A percentile compares a stretch with the other conserved stretches of the same genome.
Conservation (phyloP, 2,329 filamentous ascomycete species). For the Diaporthe amygdali region DNA sequence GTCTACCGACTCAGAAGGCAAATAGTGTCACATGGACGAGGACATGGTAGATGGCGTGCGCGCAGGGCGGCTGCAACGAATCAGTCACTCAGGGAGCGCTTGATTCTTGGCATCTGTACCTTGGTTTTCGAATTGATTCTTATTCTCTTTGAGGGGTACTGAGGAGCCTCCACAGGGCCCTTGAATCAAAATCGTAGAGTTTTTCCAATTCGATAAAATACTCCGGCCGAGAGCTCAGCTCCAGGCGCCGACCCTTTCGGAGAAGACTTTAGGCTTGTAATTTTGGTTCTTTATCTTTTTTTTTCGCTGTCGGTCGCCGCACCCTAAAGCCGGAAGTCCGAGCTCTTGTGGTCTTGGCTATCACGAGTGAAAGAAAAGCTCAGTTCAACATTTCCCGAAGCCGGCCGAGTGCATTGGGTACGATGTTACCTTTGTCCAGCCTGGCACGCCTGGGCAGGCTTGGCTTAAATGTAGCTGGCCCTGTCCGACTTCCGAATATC, state of each 20-base stretch:
- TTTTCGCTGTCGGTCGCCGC: not conserved
- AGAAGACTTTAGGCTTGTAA: not conserved
- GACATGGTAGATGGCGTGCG: not conserved
- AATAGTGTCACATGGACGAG: not conserved
- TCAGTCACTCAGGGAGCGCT: not conserved
- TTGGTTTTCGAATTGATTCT: constrained; percentile 7
- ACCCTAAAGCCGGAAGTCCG: not conserved
- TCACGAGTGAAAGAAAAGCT: not conserved
- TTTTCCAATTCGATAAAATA: constrained; percentile 4
- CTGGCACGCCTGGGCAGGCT: not conserved
- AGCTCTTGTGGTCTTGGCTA: not conserved
- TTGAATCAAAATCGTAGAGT: not conserved
- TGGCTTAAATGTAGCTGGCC: not conserved
- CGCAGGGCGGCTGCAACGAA: not conserved
- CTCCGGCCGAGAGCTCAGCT: not conserved
- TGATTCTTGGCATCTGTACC: constrained; percentile 5
- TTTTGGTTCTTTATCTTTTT: not conserved
- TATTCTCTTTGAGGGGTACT: not conserved
- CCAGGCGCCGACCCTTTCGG: constrained; percentile 1
- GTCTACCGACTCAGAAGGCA: not conserved
- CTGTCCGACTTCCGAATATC: constrained; percentile 3
- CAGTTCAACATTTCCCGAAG: not conserved
- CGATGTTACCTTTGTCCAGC: not conserved
- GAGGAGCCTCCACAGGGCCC: constrained; percentile 3
- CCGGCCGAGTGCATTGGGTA: not conserved